phyloP scores from a whole-genome alignment of 1,139 yeast species.

The Ashbya aceris region DNA sequence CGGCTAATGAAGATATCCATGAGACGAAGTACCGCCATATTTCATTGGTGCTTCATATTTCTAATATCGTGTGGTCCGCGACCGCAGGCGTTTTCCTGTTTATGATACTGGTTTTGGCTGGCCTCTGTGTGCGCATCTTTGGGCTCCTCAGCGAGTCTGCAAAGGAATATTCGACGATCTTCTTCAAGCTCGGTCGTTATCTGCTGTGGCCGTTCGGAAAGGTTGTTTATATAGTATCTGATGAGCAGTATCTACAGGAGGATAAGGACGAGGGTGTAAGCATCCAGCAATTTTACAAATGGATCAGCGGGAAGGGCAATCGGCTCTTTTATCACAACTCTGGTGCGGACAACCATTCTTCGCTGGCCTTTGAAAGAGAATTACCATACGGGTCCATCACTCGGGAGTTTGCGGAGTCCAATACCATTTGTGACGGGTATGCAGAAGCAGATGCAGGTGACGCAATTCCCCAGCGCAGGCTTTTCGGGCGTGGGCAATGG shows the following conservation, averaged over 20 bases:
- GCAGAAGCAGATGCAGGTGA: constrained; percentile 25
- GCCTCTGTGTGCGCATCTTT: constrained; percentile 37
- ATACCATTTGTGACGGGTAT: neutral
- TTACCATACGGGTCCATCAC: neutral
- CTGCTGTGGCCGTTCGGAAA: constrained; percentile 84
- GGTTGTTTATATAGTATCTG: constrained; percentile 68
- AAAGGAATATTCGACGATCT: constrained; percentile 48
- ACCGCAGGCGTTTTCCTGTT: constrained; percentile 62
- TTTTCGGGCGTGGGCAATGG: constrained; percentile 94
- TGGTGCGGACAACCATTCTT: constrained; percentile 8
- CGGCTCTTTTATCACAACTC: constrained; percentile 32
- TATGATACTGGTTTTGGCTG: constrained; percentile 41
- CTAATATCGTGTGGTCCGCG: constrained; percentile 70
- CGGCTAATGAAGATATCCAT: constrained; percentile 92
- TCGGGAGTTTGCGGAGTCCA: neutral
- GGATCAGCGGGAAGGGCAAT: constrained; percentile 66
- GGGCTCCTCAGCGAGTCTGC: constrained; percentile 41
- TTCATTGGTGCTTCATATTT: constrained; percentile 53
- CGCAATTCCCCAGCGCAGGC: constrained; percentile 40
- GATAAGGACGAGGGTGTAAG: constrained; percentile 87
- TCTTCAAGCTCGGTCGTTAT: constrained; percentile 58
- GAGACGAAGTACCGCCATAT: constrained; percentile 46
- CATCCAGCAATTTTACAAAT: constrained; percentile 72
- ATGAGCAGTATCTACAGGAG: constrained; percentile 73
- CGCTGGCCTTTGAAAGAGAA: constrained; percentile 1